Base-by-base conservation (phyloP, 2,329 filamentous ascomycete species). In the Nannizzia gypsea region DNA sequence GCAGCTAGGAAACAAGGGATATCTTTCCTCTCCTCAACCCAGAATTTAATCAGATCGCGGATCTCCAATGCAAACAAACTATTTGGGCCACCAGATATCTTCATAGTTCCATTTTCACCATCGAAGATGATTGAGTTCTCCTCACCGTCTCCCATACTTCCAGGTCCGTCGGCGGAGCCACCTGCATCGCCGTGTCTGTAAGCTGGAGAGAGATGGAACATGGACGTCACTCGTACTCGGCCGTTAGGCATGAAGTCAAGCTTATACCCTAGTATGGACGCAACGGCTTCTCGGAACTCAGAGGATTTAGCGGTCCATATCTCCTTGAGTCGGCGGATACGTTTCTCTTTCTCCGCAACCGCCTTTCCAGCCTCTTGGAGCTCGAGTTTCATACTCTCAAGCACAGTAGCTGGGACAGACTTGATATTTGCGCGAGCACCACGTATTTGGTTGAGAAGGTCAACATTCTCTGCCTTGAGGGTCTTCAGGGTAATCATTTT, bases 221-320 rank as follows among this genome's bases (percentile, higher is more conserved):
- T 87, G 62, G 82, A 87, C 59, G 92, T 95, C 22, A 96, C 89
- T 34, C 90, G 86, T 74, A 96, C 95, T 68, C 95, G 92, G 46
- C 93, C 93, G 71, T 96, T 96, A n/a, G 91, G 90, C 71, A 96
- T 87, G 71, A 99, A 97, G 34, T 93, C 90, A 11, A 97, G 84
- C 58, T 92, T 92, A 87, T 91, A 99, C 0, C 93, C 93, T 0
- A 99, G 81, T 0, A 96, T 87, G 20, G 86, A 90, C 64, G 91
- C 91, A 61, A 99, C 91, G 34, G 91, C 90, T 74, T 97, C 90
- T 56, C 95, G 89, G 76, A 99, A 97, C 75, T 99, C 93, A 67
- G 88, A 84, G 0, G 88, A 90, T 72, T 97, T 99, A 65, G 87
- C 83, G 0, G 83, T 83, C 88, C 90, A 99, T 60, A 97, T 93